These are phyloP conservation scores for Blastomyces parvus DNA, from an alignment of 2,329 filamentous ascomycete species.

Conservation along the genomic window DNA sequence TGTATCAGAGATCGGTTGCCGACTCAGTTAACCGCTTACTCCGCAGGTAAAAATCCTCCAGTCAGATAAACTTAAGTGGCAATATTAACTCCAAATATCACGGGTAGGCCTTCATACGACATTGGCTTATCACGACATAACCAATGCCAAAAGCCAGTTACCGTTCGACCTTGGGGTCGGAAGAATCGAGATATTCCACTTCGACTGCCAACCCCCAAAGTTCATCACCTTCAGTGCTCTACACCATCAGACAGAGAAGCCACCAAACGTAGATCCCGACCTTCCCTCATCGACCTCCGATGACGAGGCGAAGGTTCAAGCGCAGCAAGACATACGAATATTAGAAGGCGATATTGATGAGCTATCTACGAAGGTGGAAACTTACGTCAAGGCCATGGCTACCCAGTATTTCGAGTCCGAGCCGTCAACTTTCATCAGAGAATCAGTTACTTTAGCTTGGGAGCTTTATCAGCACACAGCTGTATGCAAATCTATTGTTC, in stretches of 20 bases:
- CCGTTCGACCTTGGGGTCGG: conserved; percentile 42
- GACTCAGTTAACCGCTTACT: conserved; percentile 50
- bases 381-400: conserved; percentile 44
- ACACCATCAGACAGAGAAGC: conserved; percentile 30
- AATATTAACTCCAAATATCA: background rate
- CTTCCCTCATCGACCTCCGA: conserved; percentile 34
- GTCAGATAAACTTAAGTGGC: background rate
- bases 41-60: conserved; percentile 33
- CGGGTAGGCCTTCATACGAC: conserved; percentile 40
- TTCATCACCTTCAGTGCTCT: conserved; percentile 41
- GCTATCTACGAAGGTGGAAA: conserved; percentile 43
- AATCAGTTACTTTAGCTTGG: conserved; percentile 36
- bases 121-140: conserved; percentile 44
- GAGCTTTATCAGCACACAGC: conserved; percentile 33
- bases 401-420: conserved; percentile 42
- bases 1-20: conserved; percentile 51
- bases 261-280: conserved; percentile 32
- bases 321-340: conserved; percentile 37
- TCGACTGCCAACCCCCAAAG: conserved; percentile 40
- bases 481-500: conserved; percentile 18
- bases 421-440: conserved; percentile 42
- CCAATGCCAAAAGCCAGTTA: conserved; percentile 40
- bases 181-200: conserved; percentile 48
- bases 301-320: conserved; percentile 28
- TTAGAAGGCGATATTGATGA: conserved; percentile 44